Percentiles rank a stretch among this genome's conserved stretches.
Conservation (phyloP, 768 basidiomycete species). For the Pulveroboletus sp. region DNA sequence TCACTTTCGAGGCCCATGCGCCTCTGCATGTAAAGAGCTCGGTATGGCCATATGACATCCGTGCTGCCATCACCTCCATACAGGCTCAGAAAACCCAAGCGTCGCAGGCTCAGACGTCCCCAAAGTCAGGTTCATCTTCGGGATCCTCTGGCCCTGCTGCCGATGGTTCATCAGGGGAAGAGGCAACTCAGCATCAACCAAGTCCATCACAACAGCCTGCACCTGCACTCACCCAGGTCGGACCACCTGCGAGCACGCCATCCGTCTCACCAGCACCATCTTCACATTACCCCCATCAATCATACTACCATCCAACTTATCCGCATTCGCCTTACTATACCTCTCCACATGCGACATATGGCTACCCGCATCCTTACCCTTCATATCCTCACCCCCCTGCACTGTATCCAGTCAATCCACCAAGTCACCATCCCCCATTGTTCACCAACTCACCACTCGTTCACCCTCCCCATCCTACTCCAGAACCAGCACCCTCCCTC, state of each 20-base stretch:
- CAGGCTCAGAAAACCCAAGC: conserved; percentile 27
- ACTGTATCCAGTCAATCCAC: conserved; percentile 28
- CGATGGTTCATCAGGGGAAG: conserved; percentile 13
- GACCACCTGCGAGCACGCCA: conserved; percentile 16
- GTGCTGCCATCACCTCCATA: conserved; percentile 55
- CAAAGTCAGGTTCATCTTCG: conserved; percentile 8
- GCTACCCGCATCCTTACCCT: conserved; percentile 38
- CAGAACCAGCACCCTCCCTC: conserved; percentile 23
- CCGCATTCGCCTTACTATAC: conserved; percentile 67
- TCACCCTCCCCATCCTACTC: conserved; percentile 30
- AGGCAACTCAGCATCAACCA: conserved; percentile 11
- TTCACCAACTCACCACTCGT: conserved; percentile 35
- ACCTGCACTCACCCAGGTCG: conserved; percentile 23
- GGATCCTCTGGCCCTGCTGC: conserved; percentile 12
- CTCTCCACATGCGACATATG: conserved; percentile 32
- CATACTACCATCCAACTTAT: conserved; percentile 56
- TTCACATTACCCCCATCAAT: conserved; percentile 47
- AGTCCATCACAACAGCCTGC: conserved; percentile 17
- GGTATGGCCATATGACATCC: conserved; percentile 72
- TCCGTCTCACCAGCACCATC: conserved; percentile 19
- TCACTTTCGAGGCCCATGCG: conserved; percentile 65
- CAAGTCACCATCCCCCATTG: conserved; percentile 26
- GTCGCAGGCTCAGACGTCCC: conserved; percentile 16
- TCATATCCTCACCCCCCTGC: conserved; percentile 30
- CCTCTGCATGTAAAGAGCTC: conserved; percentile 57